Conservation (phyloP, 1,284 basidiomycete species). For the Ceratobasidium sp. region DNA sequence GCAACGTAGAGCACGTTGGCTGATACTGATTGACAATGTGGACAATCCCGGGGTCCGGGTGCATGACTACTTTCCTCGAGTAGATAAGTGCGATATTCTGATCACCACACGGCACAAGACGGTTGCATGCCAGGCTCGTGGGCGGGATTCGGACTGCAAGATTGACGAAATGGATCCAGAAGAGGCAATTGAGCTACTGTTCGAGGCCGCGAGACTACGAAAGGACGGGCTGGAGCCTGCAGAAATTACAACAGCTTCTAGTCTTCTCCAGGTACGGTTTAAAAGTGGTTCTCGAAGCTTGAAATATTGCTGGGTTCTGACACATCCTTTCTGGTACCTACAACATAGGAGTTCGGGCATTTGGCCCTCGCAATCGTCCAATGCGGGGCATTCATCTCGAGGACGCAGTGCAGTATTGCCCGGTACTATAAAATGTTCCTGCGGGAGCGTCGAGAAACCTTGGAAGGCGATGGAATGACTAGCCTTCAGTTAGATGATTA, state of each 20-base stretch:
- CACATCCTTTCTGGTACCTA: too few species aligned
- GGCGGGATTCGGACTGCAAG: conserved; percentile 6
- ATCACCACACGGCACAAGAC: conserved; percentile 23
- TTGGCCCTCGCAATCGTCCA: conserved; percentile 28
- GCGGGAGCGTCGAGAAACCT: neutral
- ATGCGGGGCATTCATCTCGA: conserved; percentile 24
- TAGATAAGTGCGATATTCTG: too few species aligned
- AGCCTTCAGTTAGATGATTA: neutral
- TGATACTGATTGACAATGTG: neutral
- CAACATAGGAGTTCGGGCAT: conserved; percentile 7
- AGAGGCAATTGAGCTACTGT: conserved; percentile 11
- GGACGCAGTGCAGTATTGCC: neutral
- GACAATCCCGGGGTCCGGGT: neutral
- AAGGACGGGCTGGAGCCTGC: neutral
- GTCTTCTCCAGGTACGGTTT: neutral
- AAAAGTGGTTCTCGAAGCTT: too few species aligned
- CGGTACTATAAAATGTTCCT: neutral
- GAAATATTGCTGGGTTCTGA: too few species aligned
- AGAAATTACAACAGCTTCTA: neutral
- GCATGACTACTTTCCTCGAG: conserved; percentile 1
- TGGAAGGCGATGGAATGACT: neutral
- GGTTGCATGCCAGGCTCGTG: neutral
- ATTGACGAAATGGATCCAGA: conserved; percentile 19
- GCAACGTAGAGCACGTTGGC: neutral
- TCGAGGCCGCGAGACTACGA: neutral